A percentile compares a stretch with the other conserved stretches of the same genome.
Evolutionary conservation across 306 rosid genomes (phyloP).

Genomic region (Pterocarpus santalinus): DNA sequence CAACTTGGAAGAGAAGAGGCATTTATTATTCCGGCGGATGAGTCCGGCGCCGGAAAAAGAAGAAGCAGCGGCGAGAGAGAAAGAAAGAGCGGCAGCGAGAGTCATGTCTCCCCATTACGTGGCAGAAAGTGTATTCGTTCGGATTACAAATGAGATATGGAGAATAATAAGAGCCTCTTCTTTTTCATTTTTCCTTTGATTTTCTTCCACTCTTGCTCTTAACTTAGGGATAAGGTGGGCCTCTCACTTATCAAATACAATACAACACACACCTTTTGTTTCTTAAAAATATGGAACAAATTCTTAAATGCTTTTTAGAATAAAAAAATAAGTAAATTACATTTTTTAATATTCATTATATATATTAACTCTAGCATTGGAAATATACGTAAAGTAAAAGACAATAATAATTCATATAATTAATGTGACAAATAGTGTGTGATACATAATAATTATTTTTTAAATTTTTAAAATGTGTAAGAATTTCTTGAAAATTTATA

Average conservation of each 20-base stretch:
- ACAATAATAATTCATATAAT: too few species aligned
- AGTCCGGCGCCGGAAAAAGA: conserved; percentile 38
- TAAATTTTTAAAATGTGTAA: too few species aligned
- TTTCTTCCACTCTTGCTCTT: conserved; percentile 4
- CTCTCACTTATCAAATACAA: not conserved
- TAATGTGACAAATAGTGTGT: too few species aligned
- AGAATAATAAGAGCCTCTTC: conserved; percentile 52
- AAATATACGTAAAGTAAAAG: too few species aligned
- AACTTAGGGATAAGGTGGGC: conserved; percentile 57
- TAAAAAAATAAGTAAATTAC: too few species aligned
- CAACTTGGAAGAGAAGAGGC: conserved; percentile 33
- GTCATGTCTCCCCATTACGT: conserved; percentile 79
- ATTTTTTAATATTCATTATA: too few species aligned
- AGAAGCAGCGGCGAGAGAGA: conserved; percentile 54
- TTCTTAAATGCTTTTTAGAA: too few species aligned
- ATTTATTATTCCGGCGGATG: conserved; percentile 24
- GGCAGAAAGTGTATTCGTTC: conserved; percentile 36
- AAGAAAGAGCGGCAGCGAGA: conserved; percentile 65
- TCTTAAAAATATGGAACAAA: too few species aligned
- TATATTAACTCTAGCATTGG: too few species aligned
- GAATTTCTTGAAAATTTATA: too few species aligned
- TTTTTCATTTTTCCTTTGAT: conserved; percentile 10
- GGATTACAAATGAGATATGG: conserved; percentile 48
- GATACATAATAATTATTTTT: too few species aligned
- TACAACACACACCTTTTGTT: too few species aligned